A percentile compares a stretch with the other conserved stretches of the same genome.
Conservation (phyloP, 495 filamentous ascomycete species). For the Aspergillus bridgeri region DNA sequence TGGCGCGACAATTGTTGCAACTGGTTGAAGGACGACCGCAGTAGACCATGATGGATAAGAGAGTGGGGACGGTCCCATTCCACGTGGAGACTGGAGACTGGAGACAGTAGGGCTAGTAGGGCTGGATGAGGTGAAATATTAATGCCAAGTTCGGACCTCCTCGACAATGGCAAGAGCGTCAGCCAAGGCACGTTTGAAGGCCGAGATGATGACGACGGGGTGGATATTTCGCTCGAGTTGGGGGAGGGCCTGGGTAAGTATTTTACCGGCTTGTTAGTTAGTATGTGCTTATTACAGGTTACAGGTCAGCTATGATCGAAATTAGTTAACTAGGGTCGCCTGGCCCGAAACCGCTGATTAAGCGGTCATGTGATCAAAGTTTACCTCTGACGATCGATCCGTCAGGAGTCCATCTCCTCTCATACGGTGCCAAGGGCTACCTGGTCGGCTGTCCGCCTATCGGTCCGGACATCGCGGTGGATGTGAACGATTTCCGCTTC, state of each 20-base stretch:
- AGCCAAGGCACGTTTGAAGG: slow-evolving; percentile 92
- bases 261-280: slow-evolving; percentile 77
- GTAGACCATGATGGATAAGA: too few relatives aligned
- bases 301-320: too few relatives aligned
- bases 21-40: too few relatives aligned
- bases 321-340: too few relatives aligned
- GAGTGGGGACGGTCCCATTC: too few relatives aligned
- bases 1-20: too few relatives aligned
- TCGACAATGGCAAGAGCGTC: slow-evolving; percentile 92
- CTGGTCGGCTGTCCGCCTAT: slow-evolving; percentile 6
- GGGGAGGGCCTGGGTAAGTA: slow-evolving; percentile 91
- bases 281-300: slow-evolving; percentile 6
- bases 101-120: too few relatives aligned
- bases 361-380: too few relatives aligned
- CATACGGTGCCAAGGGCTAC: slow-evolving; percentile 3
- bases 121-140: too few relatives aligned
- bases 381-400: slow-evolving; percentile 8
- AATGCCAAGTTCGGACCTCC: too few relatives aligned
- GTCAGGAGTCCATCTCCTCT: slow-evolving; percentile 5
- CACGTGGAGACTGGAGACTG: too few relatives aligned
- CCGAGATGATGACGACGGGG: slow-evolving; percentile 95
- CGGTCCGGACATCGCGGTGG: slow-evolving; percentile 1
- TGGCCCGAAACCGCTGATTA: too few relatives aligned
- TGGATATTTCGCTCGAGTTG: slow-evolving; percentile 99
- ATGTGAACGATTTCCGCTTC: slow-evolving; percentile 10